Base-by-base conservation (phyloP, 495 filamentous ascomycete genomes). In the Penicillium lagena region DNA sequence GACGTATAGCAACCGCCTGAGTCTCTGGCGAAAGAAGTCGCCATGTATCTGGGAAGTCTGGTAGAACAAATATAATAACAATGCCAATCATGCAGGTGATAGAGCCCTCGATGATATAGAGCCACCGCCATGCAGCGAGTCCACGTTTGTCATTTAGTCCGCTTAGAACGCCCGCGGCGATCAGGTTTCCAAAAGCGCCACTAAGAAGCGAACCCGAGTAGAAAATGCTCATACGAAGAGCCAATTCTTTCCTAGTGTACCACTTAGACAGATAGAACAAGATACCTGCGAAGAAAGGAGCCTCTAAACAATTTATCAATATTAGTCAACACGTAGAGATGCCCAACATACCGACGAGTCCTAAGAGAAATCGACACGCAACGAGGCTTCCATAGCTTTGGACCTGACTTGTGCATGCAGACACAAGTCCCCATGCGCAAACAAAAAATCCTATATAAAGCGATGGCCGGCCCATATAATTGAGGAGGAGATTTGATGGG, bases 171-270 rank as follows among this genome's bases (percentile, higher is more conserved):
- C 79, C 72, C 12, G 73, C 68, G 6, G 79, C 77, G 14, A 87
- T 70, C 15, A 85, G 61, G 9, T 80, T 80, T 8, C 79, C 80
- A 58, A 85, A 85, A 2, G 81, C 82, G 12, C 81, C 81, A 47
- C 67, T 72, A 9, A 84, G 57, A 12, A 82, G 67, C 5, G 82
- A 81, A n/a, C 78, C 80, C 39, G 78, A 82, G 62, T 84, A 83
- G 61, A 86, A 86, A 39, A 83, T 72, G 48, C 74, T 76, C 60
- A 77, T 83, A 15, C 79, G 73, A 27, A 79, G 59, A 9, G 70
- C 73, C 31, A 82, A 51, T 56, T 83, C 79, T 41, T 71, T 68
- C 46, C 69, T 70, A 1, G 79, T 81, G 47, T 82, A 83, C 78
- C 76, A 82, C 40, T 74, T 74, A 7, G 75, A 79, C 1, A 81